These are phyloP conservation scores for Beauveria sp. DNA, from an alignment of 2,329 filamentous ascomycete species.

Conservation along the genomic window DNA sequence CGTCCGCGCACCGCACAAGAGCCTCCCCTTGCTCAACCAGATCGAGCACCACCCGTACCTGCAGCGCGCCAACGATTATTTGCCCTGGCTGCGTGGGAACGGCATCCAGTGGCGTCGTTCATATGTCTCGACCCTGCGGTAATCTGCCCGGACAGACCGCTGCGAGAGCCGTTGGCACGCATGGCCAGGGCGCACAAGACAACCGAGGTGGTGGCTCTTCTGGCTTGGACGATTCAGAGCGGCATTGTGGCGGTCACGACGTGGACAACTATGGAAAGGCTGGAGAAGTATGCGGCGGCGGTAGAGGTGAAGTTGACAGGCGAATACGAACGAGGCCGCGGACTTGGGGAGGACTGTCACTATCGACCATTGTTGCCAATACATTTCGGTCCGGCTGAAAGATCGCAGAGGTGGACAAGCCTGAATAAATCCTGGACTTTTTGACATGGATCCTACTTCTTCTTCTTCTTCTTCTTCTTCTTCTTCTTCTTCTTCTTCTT, in stretches of 20 bases:
- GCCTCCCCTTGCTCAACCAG: background rate
- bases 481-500: too few relatives aligned
- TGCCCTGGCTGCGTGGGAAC: background rate
- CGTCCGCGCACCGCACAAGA: background rate
- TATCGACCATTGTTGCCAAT: background rate
- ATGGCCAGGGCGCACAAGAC: background rate
- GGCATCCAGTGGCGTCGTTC: background rate
- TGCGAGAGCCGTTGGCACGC: background rate
- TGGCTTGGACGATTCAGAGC: background rate
- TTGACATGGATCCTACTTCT: too few relatives aligned
- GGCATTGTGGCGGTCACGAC: background rate
- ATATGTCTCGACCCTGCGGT: background rate
- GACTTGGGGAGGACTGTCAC: background rate
- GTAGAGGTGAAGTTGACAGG: background rate
- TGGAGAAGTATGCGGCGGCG: background rate
- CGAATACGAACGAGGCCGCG: background rate
- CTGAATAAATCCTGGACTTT: too few relatives aligned
- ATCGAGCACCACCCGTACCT: background rate
- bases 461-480: too few relatives aligned
- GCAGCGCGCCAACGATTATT: background rate
- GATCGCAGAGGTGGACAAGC: background rate
- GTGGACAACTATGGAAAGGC: background rate
- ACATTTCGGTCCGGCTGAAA: background rate
- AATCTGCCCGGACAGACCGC: background rate
- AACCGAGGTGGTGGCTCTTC: background rate